Percentiles rank a stretch among this genome's conserved stretches.
Evolutionary conservation across 2,329 filamentous ascomycete genomes (phyloP).

Genomic region (Fusarium sp.): DNA sequence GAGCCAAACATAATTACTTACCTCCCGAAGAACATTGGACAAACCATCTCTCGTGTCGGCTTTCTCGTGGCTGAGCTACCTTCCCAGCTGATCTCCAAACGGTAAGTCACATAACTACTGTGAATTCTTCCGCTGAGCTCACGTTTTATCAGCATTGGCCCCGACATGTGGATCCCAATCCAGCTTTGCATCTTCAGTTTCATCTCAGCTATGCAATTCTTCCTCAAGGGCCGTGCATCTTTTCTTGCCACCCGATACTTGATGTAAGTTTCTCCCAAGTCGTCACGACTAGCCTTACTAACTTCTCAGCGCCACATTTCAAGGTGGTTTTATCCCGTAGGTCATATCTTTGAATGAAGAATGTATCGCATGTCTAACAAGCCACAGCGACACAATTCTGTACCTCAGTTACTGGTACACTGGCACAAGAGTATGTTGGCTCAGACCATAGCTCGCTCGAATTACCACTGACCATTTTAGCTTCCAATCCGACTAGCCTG

Average conservation of each 20-base stretch:
- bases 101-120: not conserved
- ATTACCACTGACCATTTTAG: not conserved
- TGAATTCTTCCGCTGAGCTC: not conserved
- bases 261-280: not conserved
- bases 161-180: conserved; percentile 63
- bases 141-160: conserved; percentile 50
- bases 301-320: not conserved
- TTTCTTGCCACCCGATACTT: conserved; percentile 45
- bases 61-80: conserved; percentile 27
- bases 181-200: conserved; percentile 54
- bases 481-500: not conserved
- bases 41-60: conserved; percentile 31
- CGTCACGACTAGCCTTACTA: not conserved
- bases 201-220: conserved; percentile 51
- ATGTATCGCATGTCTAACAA: not conserved
- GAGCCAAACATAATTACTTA: not conserved
- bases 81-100: conserved; percentile 19
- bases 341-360: not conserved
- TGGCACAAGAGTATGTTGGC: not conserved
- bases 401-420: not conserved
- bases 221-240: conserved; percentile 49
- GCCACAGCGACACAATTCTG: not conserved
- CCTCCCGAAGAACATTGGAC: conserved; percentile 4
- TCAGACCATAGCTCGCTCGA: not conserved
- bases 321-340: not conserved